Base-by-base conservation (phyloP, 1,139 yeast genomes). In the Candida sp. region DNA sequence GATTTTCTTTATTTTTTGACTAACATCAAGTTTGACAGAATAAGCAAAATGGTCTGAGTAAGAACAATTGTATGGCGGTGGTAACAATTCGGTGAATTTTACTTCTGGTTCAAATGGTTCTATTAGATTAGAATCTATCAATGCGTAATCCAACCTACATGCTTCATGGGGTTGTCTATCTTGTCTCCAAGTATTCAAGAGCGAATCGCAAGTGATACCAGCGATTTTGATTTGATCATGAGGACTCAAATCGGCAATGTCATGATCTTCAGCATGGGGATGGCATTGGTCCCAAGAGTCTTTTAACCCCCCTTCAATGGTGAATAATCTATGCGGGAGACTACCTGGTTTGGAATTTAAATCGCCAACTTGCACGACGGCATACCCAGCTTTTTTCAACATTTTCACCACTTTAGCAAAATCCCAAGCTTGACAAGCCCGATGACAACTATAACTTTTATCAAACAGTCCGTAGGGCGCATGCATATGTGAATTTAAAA, bases 371-470 rank as follows among this genome's bases (percentile, higher is more conserved):
- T 89, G 83, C 38, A 95, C 76, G 0, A 88, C 93, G 1, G 91
- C 84, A 62, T 87, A 86, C 0, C 97, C 97, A 0, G 93, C 85
- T 44, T 71, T 73, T 40, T 75, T 73, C 40, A 93, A 76, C 41
- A 84, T 63, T 29, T 75, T 73, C 1, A 87, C 82, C 41, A 90
- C 49, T 44, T 81, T 78, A 22, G 93, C 76, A 58, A 95, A 80
- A 60, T 91, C 97, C 98, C 98, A 93, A 0, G 98, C 98, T 63
- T 93, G 99, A 47, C 95, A 81, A 0, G 97, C 84, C 43, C 99
- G 71, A 60, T 93, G 98, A 52, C 97, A 87, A 3, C 83, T 72
- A 60, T 95, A 93, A 5, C 95, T 86, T 5, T 95, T 95, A 63
- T 89, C 97, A 1, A 70, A 67, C 30, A 64, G 56, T 0, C 95